Evolutionary conservation across 2,329 filamentous ascomycete genomes (phyloP).

Genomic region (Blastomyces parvus): DNA sequence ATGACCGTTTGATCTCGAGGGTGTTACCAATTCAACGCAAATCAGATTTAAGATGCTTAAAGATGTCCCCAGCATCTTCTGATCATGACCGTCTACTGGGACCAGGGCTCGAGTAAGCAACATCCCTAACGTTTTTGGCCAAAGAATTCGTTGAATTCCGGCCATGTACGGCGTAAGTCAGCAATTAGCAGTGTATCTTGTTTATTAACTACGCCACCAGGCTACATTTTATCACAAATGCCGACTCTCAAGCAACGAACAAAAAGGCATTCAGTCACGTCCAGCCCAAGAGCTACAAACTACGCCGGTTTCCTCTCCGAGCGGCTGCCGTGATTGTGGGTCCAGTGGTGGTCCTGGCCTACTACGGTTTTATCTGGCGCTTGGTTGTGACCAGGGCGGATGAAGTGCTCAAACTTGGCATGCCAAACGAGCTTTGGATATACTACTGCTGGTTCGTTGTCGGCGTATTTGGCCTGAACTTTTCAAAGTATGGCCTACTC

Average conservation of each 20-base stretch:
- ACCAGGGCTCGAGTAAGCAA: not conserved
- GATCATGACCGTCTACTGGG: not conserved
- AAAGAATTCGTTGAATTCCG: not conserved
- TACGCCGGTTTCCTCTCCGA: not conserved
- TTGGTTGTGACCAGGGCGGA: not conserved
- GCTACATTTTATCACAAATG: not conserved
- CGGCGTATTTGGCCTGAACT: slow-evolving; percentile 14
- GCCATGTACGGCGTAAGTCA: not conserved
- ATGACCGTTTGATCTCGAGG: not conserved
- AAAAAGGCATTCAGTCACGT: not conserved
- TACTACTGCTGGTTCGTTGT: slow-evolving; percentile 17
- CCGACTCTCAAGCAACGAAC: not conserved
- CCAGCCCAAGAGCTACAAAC: not conserved
- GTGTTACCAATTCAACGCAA: not conserved
- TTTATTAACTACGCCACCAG: not conserved
- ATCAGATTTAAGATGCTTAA: not conserved
- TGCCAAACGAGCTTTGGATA: slow-evolving; percentile 6
- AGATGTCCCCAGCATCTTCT: not conserved
- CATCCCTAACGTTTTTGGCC: not conserved
- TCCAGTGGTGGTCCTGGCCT: not conserved
- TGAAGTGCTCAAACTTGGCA: not conserved
- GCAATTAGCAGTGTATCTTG: not conserved
- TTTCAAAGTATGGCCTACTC: slow-evolving; percentile 12
- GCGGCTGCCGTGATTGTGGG: not conserved
- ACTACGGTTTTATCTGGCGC: not conserved